Evolutionary conservation across 148 eudicot genomes (phyloP).

Genomic region (Cornus suecica): DNA sequence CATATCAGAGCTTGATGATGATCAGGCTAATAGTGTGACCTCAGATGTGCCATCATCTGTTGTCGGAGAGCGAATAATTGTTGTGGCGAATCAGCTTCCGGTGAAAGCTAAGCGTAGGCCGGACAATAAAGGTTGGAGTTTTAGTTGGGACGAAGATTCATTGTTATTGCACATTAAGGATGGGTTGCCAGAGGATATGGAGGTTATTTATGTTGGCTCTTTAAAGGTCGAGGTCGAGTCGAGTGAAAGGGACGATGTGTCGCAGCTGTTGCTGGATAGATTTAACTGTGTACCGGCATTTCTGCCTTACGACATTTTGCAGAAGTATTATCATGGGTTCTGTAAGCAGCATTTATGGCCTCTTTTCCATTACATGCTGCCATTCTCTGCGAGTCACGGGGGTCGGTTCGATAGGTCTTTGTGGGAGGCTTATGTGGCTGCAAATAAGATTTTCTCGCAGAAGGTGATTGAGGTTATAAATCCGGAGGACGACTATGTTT

Average conservation of each 20-base stretch:
- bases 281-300: conserved; percentile 60
- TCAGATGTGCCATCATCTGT: conserved; percentile 56
- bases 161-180: conserved; percentile 48
- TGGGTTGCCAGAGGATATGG: conserved; percentile 64
- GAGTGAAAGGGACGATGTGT: conserved; percentile 54
- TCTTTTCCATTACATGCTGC: conserved; percentile 59
- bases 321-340: conserved; percentile 46
- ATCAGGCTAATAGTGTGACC: conserved; percentile 47
- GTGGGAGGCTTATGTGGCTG: conserved; percentile 63
- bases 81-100: conserved; percentile 58
- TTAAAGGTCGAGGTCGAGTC: conserved; percentile 46
- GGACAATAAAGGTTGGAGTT: conserved; percentile 60
- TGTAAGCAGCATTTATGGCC: conserved; percentile 73
- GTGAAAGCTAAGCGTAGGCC: conserved; percentile 54
- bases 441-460: conserved; percentile 61
- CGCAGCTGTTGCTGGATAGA: conserved; percentile 47
- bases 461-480: conserved; percentile 58
- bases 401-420: conserved; percentile 45
- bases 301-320: conserved; percentile 42
- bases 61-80: conserved; percentile 46
- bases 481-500: conserved; percentile 65
- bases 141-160: conserved; percentile 66
- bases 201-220: conserved; percentile 55
- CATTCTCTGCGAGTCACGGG: conserved; percentile 41
- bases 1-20: conserved; percentile 61